Evolutionary conservation across 2,329 filamentous ascomycete species (phyloP).

Genomic region (Rutstroemia sydowiana): DNA sequence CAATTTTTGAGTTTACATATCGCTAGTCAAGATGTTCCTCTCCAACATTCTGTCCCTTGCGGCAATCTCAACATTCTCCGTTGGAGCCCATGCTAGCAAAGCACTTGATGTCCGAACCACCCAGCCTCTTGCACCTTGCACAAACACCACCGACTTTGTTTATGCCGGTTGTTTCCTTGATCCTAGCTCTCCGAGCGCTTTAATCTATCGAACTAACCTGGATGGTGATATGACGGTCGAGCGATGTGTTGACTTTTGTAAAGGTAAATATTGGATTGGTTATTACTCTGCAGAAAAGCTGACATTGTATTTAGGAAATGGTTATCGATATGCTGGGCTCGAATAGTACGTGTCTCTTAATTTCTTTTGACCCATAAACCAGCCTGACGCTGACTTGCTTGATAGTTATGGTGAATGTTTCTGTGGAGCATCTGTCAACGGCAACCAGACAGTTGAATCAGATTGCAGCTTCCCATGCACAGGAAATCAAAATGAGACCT

Average conservation of each 20-base stretch:
- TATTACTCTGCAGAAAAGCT: not conserved
- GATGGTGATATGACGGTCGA: slow-evolving; percentile 31
- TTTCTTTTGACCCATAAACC: slow-evolving; percentile 7
- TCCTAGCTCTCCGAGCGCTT: slow-evolving; percentile 22
- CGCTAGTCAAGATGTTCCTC: slow-evolving; percentile 13
- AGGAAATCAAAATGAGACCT: slow-evolving; percentile 21
- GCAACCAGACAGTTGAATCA: slow-evolving; percentile 18
- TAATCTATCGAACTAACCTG: slow-evolving; percentile 26
- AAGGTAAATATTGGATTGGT: slow-evolving; percentile 19
- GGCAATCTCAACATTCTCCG: slow-evolving; percentile 18
- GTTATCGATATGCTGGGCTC: slow-evolving; percentile 31
- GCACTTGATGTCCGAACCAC: slow-evolving; percentile 13
- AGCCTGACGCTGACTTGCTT: not conserved
- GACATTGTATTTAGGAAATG: slow-evolving; percentile 23
- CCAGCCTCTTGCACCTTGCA: slow-evolving; percentile 22
- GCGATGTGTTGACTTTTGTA: slow-evolving; percentile 32
- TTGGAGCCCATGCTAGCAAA: slow-evolving; percentile 16
- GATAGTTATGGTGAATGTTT: slow-evolving; percentile 26
- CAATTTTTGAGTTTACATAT: not conserved
- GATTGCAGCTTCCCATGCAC: slow-evolving; percentile 24
- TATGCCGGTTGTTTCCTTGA: slow-evolving; percentile 32
- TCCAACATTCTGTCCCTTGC: slow-evolving; percentile 19
- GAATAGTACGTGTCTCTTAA: slow-evolving; percentile 21
- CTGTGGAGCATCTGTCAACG: slow-evolving; percentile 31
- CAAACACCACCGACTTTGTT: slow-evolving; percentile 28